Evolutionary conservation across 768 basidiomycete genomes (phyloP), one percentile per base, ranked within the genome.

Genomic region (Kwoniella mangroviensis): DNA sequence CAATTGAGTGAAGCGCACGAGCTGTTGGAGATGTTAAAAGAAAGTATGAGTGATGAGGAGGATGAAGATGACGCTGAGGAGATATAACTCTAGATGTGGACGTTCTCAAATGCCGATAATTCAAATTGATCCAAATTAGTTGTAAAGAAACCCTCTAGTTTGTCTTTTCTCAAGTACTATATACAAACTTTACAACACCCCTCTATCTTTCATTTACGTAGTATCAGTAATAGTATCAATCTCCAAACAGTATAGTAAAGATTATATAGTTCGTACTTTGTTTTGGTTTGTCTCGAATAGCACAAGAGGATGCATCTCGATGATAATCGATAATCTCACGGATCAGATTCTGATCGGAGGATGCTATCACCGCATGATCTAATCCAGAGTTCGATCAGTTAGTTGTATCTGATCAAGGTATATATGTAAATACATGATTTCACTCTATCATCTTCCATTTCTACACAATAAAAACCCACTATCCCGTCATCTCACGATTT

Each of bases 1-100:
- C 94, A 98, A 82, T 85, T 98, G 61, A 94, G 91, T 73, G 96
- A 98, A 83, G 96, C 94, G 69, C 96, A 98, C 78, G 96, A 98
- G 82, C 85, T 98, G 65, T 86, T 98, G 13, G 94, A 94, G 84
- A 96, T 98, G 94, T 92, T 79, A 24, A 78, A 79, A 56, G 80
- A 79, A 69, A 78, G 71, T 53, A 80, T 83, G 89, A 88, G 28
- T 75, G 85, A 71, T 59, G 81, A 82, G 42, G 79, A 79, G 52
- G 73, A 76, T 57, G 81, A 79, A 21, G 74, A 73, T 10, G 75
- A 76, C 40, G 52, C 58, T 45, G 68, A 41, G 43, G 55, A 66
- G 22, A 56, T 54, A 21, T 66, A 15, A 43, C 34, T 34, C 34
- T 34, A 34, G 34, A 34, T 34, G 34, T 34, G 34, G 4, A 34